Percentiles rank a stretch among this genome's conserved stretches.
These are phyloP conservation scores for Plenodomus tracheiphilus DNA, from an alignment of 2,329 filamentous ascomycete genomes.

Conservation along the genomic window DNA sequence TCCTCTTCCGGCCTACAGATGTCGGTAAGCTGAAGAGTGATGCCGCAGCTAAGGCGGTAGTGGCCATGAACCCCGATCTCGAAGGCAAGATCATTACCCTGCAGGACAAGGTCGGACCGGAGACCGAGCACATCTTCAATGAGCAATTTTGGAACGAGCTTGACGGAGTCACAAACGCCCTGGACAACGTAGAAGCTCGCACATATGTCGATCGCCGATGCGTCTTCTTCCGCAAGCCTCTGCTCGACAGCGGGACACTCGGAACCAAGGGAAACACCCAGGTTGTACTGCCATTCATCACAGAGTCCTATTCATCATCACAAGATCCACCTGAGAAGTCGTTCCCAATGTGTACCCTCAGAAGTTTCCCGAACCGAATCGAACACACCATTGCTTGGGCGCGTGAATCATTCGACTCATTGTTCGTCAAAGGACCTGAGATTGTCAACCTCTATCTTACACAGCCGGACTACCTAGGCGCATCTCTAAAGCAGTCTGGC, in stretches of 20 bases:
- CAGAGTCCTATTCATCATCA: constrained; percentile 95
- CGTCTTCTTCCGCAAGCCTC: constrained; percentile 96
- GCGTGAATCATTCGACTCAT: constrained; percentile 91
- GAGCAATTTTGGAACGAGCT: constrained; percentile 87
- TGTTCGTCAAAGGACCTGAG: constrained; percentile 91
- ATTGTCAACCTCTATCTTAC: constrained; percentile 92
- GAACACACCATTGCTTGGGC: constrained; percentile 99
- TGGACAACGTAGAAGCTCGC: constrained; percentile 96
- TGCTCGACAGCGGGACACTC: constrained; percentile 96
- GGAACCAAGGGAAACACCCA: constrained; percentile 99
- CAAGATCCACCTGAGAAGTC: constrained; percentile 98
- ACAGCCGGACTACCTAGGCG: constrained; percentile 86
- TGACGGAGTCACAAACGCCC: constrained; percentile 92
- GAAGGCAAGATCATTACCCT: constrained; percentile 81
- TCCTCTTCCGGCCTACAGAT: constrained; percentile 90
- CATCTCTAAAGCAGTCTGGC: constrained; percentile 86
- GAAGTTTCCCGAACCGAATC: constrained; percentile 97
- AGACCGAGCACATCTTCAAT: constrained; percentile 93
- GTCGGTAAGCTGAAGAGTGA: constrained; percentile 98
- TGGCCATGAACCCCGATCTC: constrained; percentile 93
- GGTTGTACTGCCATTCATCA: constrained; percentile 86
- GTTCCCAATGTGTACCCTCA: constrained; percentile 97
- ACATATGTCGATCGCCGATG: constrained; percentile 96
- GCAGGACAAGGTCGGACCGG: constrained; percentile 85
- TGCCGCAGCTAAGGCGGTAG: constrained; percentile 84